A percentile compares a stretch with the other conserved stretches of the same genome.
Evolutionary conservation across 2,329 filamentous ascomycete genomes (phyloP).

Genomic region (Aspergillus proliferans): DNA sequence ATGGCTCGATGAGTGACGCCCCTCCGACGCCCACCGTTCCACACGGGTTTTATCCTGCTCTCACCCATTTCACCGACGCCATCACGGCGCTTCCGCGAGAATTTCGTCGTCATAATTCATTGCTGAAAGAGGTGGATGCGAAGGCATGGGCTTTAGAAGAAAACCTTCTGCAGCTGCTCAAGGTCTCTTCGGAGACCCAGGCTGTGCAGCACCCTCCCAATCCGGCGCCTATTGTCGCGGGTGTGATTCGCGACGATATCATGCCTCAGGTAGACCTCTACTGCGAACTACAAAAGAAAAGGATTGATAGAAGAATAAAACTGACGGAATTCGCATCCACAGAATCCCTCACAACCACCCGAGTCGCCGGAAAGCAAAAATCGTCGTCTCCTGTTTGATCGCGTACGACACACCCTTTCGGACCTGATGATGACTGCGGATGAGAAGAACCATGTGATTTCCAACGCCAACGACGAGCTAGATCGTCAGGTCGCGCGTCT

Average conservation of each 20-base stretch:
- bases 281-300: neutral
- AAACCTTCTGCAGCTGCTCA: slow-evolving; percentile 68
- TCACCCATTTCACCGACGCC: slow-evolving; percentile 78
- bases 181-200: slow-evolving; percentile 28
- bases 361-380: slow-evolving; percentile 32
- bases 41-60: slow-evolving; percentile 57
- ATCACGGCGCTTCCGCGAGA: slow-evolving; percentile 90
- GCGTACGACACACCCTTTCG: slow-evolving; percentile 69
- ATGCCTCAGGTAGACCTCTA: slow-evolving; percentile 9
- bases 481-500: slow-evolving; percentile 77
- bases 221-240: slow-evolving; percentile 31
- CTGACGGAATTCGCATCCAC: neutral
- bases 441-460: slow-evolving; percentile 95
- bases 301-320: neutral
- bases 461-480: slow-evolving; percentile 83
- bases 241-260: slow-evolving; percentile 29
- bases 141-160: slow-evolving; percentile 89
- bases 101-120: slow-evolving; percentile 88
- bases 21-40: slow-evolving; percentile 27
- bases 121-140: slow-evolving; percentile 95
- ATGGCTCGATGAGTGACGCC: slow-evolving; percentile 21
- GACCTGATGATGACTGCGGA: slow-evolving; percentile 87
- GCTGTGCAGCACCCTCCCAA: slow-evolving; percentile 27
- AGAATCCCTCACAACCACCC: slow-evolving; percentile 23
- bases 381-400: slow-evolving; percentile 65